Percentiles rank a stretch among this genome's conserved stretches.
phyloP scores from a whole-genome alignment of 352 stramenopile genomes.

The Phytophthora citrophthora region DNA sequence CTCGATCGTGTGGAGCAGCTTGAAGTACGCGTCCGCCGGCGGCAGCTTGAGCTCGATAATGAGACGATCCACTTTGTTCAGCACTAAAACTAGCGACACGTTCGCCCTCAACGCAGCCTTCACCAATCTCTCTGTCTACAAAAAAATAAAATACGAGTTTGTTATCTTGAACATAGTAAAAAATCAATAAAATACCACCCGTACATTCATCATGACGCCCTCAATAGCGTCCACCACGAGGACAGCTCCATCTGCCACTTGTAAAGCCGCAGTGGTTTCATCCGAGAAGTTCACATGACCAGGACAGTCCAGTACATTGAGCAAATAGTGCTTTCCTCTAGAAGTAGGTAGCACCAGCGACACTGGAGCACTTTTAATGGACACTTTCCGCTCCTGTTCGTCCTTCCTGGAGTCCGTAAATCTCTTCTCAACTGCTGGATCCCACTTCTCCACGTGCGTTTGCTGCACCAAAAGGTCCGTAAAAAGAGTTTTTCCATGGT shows the following conservation, averaged over 20 bases:
- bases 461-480: conserved; percentile 92
- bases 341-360: conserved; percentile 94
- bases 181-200: conserved; percentile 5
- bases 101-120: conserved; percentile 92
- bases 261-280: conserved; percentile 93
- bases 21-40: conserved; percentile 98
- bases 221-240: conserved; percentile 98
- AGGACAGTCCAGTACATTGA: conserved; percentile 98
- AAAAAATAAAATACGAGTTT: not conserved
- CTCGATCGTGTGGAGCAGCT: conserved; percentile 97
- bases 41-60: conserved; percentile 99
- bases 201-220: conserved; percentile 97
- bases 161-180: conserved; percentile 9
- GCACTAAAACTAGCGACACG: conserved; percentile 90
- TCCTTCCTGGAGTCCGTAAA: conserved; percentile 97
- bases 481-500: conserved; percentile 96
- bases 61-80: conserved; percentile 99
- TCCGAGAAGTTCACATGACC: conserved; percentile 98
- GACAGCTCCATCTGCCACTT: conserved; percentile 94
- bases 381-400: conserved; percentile 97
- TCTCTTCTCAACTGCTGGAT: conserved; percentile 77
- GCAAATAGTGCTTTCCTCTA: conserved; percentile 94
- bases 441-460: conserved; percentile 89
- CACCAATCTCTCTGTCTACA: conserved; percentile 95
- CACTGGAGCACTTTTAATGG: conserved; percentile 97